Evolutionary conservation across 2,329 filamentous ascomycete species (phyloP), one percentile per base, ranked within the genome.

Genomic region (Aspergillus proliferans): DNA sequence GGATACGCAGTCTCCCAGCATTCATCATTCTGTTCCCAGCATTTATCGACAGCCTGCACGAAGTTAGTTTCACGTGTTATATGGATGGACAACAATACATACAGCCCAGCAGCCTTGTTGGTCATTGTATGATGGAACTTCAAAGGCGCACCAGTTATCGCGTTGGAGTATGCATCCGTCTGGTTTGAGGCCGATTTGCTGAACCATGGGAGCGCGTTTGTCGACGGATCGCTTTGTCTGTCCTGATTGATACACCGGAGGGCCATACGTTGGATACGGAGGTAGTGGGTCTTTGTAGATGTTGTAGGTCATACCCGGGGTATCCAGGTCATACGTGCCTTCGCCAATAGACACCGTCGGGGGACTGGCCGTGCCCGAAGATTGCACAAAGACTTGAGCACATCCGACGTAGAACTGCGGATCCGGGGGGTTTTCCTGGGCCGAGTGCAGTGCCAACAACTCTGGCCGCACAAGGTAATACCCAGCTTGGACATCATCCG

Each of bases 331-430:
- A 47, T 87, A 76, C 57, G 87, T 77, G 6, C 85, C 50, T 49
- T 54, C 85, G 0, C 85, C 86, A 52, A 89, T 88, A 46, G 72
- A 76, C 49, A 85, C 82, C 3, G 75, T 78, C 49, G 66, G 53
- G 0, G 81, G 79, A 6, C 80, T 69, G 1, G 73, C 64, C 0
- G 72, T 66, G 6, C 72, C 77, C 1, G 67, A 63, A 43, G 76
- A 76, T 26, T 80, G 60, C 43, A 90, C 66, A 61, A 80, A 86
- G 54, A 89, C 73, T 67, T 90, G 86, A 1, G 84, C 84, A 64
- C 86, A 90, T 46, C 84, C 82, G 46, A 79, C 72, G 64, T 86
- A 90, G 69, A 87, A 87, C 65, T 90, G 85, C n/a, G 86, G 82
- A 49, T 85, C 76, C 1, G 67, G 61, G n/a, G 68, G 65, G 7